Percentiles rank a stretch among this genome's conserved stretches.
Conservation (phyloP, 495 filamentous ascomycete species). For the Neurospora sp. region DNA sequence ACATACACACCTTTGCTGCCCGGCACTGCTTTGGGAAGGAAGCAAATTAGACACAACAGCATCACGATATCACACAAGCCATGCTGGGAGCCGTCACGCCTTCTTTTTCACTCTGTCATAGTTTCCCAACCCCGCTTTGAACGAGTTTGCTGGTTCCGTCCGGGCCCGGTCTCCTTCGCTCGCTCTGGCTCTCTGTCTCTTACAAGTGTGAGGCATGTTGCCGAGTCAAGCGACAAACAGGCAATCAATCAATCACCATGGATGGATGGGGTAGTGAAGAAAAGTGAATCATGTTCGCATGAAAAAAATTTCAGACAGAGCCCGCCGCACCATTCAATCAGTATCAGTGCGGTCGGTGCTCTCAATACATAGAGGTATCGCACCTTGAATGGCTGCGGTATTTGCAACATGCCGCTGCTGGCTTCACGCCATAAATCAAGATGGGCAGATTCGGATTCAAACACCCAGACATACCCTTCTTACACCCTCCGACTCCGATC, state of each 20-base stretch:
- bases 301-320: background rate
- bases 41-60: constrained; percentile 7
- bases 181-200: background rate
- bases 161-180: background rate
- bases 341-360: background rate
- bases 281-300: background rate
- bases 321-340: background rate
- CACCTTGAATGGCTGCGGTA: background rate
- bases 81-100: constrained; percentile 10
- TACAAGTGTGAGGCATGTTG: background rate
- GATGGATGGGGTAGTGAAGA: background rate
- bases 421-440: background rate
- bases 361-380: background rate
- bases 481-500: background rate
- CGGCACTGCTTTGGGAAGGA: background rate
- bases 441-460: background rate
- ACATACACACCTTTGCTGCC: background rate
- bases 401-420: background rate
- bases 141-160: background rate
- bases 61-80: constrained; percentile 13
- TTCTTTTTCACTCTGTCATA: background rate
- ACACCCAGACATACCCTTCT: background rate
- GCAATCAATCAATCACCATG: background rate
- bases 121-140: background rate
- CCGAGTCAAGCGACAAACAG: background rate